A percentile compares a stretch with the other conserved stretches of the same genome.
Conservation (phyloP, 1,284 basidiomycete genomes). For the Wallemia hederae region DNA sequence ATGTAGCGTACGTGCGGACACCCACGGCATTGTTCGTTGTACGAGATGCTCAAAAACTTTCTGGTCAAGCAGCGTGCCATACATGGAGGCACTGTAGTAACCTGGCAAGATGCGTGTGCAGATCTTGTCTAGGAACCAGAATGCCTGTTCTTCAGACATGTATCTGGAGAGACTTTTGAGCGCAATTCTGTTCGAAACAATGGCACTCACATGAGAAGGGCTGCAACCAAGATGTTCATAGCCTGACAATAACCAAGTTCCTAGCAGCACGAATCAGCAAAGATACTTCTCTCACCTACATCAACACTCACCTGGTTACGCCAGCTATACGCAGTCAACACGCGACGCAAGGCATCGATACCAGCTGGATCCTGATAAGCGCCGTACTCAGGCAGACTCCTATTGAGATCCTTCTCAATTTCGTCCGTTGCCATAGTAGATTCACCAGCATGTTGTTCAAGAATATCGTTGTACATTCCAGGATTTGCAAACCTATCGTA, state of each 20-base stretch:
- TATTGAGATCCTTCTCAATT: slow-evolving; percentile 93
- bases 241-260: slow-evolving; percentile 26
- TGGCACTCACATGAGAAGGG: slow-evolving; percentile 45
- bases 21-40: slow-evolving; percentile 39
- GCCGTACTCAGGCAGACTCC: slow-evolving; percentile 76
- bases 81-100: slow-evolving; percentile 97
- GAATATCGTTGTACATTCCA: slow-evolving; percentile 48
- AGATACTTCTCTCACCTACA: slow-evolving; percentile 65
- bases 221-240: slow-evolving; percentile 69
- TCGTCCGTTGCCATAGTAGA: slow-evolving; percentile 80
- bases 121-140: slow-evolving; percentile 85
- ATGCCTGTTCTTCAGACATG: slow-evolving; percentile 96
- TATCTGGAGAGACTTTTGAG: slow-evolving; percentile 27
- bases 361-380: slow-evolving; percentile 74
- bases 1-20: no score
- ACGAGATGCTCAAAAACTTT: slow-evolving; percentile 95
- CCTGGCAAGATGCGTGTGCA: slow-evolving; percentile 85
- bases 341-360: slow-evolving; percentile 52
- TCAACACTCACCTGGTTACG: slow-evolving; percentile 71
- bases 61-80: slow-evolving; percentile 89
- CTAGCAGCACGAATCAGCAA: slow-evolving; percentile 6
- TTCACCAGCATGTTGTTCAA: slow-evolving; percentile 49
- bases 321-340: slow-evolving; percentile 87
- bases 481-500: slow-evolving; percentile 69
- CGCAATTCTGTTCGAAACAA: background rate